Evolutionary conservation across 768 basidiomycete genomes (phyloP), one percentile per base, ranked within the genome.

Genomic region (Harrya chromipes): DNA sequence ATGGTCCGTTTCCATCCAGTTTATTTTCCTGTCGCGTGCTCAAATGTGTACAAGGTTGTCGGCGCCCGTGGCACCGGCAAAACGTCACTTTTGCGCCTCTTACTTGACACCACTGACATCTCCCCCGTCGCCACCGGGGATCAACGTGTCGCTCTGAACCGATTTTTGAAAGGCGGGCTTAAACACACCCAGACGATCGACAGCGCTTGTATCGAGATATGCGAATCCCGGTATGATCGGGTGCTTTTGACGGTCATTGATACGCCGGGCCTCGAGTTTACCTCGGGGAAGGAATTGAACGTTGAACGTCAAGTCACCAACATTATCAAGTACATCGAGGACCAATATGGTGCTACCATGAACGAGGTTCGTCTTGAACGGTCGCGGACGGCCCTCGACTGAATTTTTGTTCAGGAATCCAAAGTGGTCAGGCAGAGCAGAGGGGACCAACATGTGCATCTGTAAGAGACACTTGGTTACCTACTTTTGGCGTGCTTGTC

Each of bases 371-470:
- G 63, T 55, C 27, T 36, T 38, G 5, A 24, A 16, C 26, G 16
- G 17, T 36, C 39, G 43, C 47, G 33, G 17, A 29, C 35, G 31
- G 29, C 12, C 36, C 13, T 33, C 41, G 13, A 11, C n/a, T 36
- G 49, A 35, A 55, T 20, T 45, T 8, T 44, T 43, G 41, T 42
- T 40, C 46, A 91, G 90, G 90, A 93, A 74, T 87, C 87, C 47
- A 94, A 93, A 75, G 90, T 94, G 36, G 73, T 92, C 44, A 81
- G 90, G 56, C 81, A 90, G 65, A 89, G 81, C 70, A 90, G 86
- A 71, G 90, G 88, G 42, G 90, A 94, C 70, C 87, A 90, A 58
- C 91, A 93, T 58, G 84, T 94, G 58, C 90, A 94, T 70, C 70
- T 92, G 89, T 91, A 66, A 69, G 88, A 69, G 20, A 27, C 24